Percentiles rank a stretch among this genome's conserved stretches.
These are phyloP conservation scores for Nitzschia putrida DNA, from an alignment of 108 stramenopile genomes.

Conservation along the genomic window DNA sequence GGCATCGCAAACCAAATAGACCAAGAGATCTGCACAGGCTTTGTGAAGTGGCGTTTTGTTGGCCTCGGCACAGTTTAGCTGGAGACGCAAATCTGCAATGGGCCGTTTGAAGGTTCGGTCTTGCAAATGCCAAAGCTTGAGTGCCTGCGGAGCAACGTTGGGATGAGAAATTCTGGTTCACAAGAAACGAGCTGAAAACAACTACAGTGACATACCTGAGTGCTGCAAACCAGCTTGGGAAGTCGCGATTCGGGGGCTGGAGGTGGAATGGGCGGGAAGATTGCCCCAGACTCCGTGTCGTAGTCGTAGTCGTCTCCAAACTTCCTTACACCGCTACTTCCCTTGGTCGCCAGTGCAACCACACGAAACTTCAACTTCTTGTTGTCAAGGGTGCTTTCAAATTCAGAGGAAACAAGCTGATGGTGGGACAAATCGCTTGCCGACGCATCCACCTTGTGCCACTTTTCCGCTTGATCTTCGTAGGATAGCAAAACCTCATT, in stretches of 20 bases:
- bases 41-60: conserved; percentile 67
- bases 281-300: conserved; percentile 57
- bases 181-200: background rate
- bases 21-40: conserved; percentile 75
- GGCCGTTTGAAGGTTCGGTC: conserved; percentile 83
- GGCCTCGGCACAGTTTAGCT: conserved; percentile 58
- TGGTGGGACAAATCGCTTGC: conserved; percentile 27
- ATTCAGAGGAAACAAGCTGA: conserved; percentile 37
- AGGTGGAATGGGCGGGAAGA: conserved; percentile 77
- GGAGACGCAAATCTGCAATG: conserved; percentile 74
- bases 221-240: conserved; percentile 64
- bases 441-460: conserved; percentile 64
- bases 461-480: conserved; percentile 72
- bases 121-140: conserved; percentile 83
- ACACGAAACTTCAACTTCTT: conserved; percentile 68
- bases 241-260: conserved; percentile 52
- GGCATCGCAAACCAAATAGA: conserved; percentile 63
- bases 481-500: conserved; percentile 63
- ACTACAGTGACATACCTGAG: conserved; percentile 23
- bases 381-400: conserved; percentile 74
- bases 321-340: conserved; percentile 56
- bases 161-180: background rate
- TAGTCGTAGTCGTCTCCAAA: conserved; percentile 80
- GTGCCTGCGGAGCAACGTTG: background rate
- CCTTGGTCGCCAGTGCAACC: conserved; percentile 63